phyloP scores from a whole-genome alignment of 2,329 filamentous ascomycete species.

The Fusarium nisikadoi region DNA sequence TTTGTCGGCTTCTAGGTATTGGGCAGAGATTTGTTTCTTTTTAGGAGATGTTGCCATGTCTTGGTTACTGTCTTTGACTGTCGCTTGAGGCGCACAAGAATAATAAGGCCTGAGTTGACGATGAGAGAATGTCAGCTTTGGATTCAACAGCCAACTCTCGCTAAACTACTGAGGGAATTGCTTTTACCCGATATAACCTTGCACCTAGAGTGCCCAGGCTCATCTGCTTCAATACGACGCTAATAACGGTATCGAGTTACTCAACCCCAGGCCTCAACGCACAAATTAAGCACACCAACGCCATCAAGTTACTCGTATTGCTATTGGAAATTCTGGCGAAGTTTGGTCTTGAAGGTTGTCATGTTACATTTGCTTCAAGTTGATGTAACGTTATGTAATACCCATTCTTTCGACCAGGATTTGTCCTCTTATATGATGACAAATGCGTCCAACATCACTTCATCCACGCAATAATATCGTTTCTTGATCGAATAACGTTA shows the following conservation, averaged over 20 bases:
- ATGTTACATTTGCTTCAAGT: not conserved
- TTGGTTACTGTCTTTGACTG: not conserved
- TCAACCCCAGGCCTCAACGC: too few species aligned
- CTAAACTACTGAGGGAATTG: not conserved
- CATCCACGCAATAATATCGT: too few species aligned
- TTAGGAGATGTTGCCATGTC: not conserved
- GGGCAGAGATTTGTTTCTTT: not conserved
- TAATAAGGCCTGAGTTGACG: not conserved
- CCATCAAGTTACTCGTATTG: accelerated
- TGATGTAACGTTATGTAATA: not conserved
- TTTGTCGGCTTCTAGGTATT: not conserved
- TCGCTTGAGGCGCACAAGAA: accelerated
- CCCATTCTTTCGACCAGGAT: not conserved
- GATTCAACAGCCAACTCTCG: not conserved
- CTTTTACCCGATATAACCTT: not conserved
- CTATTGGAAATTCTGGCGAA: accelerated
- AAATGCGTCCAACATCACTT: not conserved
- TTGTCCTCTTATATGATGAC: not conserved
- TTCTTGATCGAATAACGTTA: not conserved
- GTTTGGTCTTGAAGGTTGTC: not conserved
- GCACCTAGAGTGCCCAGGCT: not conserved
- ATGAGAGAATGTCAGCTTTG: not conserved
- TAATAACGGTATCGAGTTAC: not conserved
- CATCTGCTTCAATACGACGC: too few species aligned
- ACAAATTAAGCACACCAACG: not conserved